Evolutionary conservation across 1,139 yeast genomes (phyloP).

Genomic region (Pichia kudriavzevii): DNA sequence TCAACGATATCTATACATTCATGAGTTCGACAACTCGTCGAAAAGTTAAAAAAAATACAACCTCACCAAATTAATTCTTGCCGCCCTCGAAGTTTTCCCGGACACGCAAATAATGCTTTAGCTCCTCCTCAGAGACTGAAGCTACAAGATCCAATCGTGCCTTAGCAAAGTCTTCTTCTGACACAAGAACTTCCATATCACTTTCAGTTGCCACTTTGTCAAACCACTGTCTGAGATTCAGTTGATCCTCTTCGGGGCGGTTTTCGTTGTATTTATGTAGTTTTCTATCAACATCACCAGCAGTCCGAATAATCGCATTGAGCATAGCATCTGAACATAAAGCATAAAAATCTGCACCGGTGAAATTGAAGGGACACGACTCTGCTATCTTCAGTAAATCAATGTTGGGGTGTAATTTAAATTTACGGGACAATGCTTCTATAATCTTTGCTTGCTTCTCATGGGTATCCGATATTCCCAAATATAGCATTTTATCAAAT

Average conservation of each 20-base stretch:
- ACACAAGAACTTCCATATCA: slow-evolving; percentile 66
- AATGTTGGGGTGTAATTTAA: slow-evolving; percentile 55
- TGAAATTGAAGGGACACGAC: slow-evolving; percentile 76
- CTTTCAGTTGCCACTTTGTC: slow-evolving; percentile 65
- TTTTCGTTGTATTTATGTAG: slow-evolving; percentile 44
- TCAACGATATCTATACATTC: too few relatives aligned
- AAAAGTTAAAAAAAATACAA: too few relatives aligned
- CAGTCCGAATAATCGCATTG: slow-evolving; percentile 89
- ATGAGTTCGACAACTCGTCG: too few relatives aligned
- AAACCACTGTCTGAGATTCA: slow-evolving; percentile 82
- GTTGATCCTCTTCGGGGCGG: slow-evolving; percentile 30
- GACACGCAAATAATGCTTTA: slow-evolving; percentile 70
- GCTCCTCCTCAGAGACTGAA: slow-evolving; percentile 81
- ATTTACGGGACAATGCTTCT: slow-evolving; percentile 83
- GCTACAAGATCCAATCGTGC: slow-evolving; percentile 71
- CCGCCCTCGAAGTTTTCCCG: slow-evolving; percentile 67
- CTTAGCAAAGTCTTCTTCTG: slow-evolving; percentile 62
- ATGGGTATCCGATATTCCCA: slow-evolving; percentile 88
- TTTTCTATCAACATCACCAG: slow-evolving; percentile 64
- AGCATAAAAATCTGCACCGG: slow-evolving; percentile 98
- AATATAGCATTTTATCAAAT: slow-evolving; percentile 87
- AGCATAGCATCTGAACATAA: slow-evolving; percentile 90
- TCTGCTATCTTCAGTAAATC: slow-evolving; percentile 55
- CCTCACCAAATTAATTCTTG: slow-evolving; percentile 13
- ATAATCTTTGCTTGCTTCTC: slow-evolving; percentile 82